Percentiles rank a stretch among this genome's conserved stretches.
These are phyloP conservation scores for Ogataea kodamae DNA, from an alignment of 805 yeast genomes.

Conservation along the genomic window DNA sequence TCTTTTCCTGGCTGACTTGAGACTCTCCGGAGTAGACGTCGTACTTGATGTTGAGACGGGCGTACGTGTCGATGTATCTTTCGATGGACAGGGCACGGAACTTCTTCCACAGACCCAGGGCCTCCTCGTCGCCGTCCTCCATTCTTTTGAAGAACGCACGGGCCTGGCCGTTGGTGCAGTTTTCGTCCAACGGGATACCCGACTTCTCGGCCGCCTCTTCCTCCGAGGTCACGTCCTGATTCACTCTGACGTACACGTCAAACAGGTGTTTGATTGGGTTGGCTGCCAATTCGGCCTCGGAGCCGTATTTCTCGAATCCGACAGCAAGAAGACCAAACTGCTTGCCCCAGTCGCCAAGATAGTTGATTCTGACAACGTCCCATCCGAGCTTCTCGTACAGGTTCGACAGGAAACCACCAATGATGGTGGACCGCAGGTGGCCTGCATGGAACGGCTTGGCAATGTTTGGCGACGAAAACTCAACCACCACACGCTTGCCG, in stretches of 20 bases:
- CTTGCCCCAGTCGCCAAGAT: conserved; percentile 99
- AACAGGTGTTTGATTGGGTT: conserved; percentile 95
- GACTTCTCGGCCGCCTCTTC: conserved; percentile 49
- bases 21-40: conserved; percentile 95
- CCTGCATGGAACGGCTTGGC: conserved; percentile 99
- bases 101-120: conserved; percentile 74
- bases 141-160: conserved; percentile 81
- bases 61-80: conserved; percentile 82
- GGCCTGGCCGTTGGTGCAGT: conserved; percentile 73
- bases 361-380: conserved; percentile 89
- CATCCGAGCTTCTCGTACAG: conserved; percentile 88
- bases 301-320: conserved; percentile 84
- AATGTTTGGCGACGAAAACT: conserved; percentile 96
- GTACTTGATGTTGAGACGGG: conserved; percentile 83
- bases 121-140: conserved; percentile 90
- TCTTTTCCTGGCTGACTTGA: conserved; percentile 72
- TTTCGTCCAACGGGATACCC: conserved; percentile 46
- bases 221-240: conserved; percentile 68
- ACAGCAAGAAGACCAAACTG: conserved; percentile 96
- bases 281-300: conserved; percentile 59
- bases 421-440: conserved; percentile 94
- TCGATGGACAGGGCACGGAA: conserved; percentile 90
- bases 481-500: conserved; percentile 71
- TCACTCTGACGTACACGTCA: conserved; percentile 86
- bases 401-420: conserved; percentile 92